Conservation (phyloP, 23 red algal genomes). For the Cyanidium caldarium region DNA sequence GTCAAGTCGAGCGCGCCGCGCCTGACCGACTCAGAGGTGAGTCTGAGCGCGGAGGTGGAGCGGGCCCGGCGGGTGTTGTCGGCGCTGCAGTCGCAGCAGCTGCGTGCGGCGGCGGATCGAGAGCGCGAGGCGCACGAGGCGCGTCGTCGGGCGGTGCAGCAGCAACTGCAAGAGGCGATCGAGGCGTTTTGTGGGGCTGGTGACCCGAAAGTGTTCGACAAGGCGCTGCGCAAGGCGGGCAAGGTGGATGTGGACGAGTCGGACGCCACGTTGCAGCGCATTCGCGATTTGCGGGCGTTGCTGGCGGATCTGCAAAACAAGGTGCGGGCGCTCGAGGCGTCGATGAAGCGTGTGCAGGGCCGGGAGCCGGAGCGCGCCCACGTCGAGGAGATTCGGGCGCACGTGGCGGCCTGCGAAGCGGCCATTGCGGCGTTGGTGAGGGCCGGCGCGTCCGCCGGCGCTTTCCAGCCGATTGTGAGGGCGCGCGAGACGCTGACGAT, state of each 20-base stretch:
- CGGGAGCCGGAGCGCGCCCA: not conserved
- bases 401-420: no score
- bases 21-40: conserved; percentile 24
- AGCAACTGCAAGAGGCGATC: not conserved
- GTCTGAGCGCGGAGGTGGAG: conserved; percentile 44
- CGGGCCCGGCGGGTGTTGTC: conserved; percentile 37
- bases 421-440: no score
- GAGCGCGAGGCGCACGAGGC: conserved; percentile 25
- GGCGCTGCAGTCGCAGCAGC: conserved; percentile 32
- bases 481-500: no score
- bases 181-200: not conserved
- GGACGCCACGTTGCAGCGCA: not conserved
- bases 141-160: conserved; percentile 14
- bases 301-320: not conserved
- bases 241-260: not conserved
- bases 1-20: conserved; percentile 4
- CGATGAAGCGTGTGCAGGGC: not conserved
- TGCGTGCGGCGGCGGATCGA: conserved; percentile 23
- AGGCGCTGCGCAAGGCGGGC: not conserved
- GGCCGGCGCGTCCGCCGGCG: no score
- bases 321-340: not conserved
- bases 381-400: no score
- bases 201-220: not conserved
- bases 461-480: no score
- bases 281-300: not conserved